Evolutionary conservation across 352 stramenopile genomes (phyloP), one percentile per base, ranked within the genome.

Genomic region (Pythium aphanidermatum): DNA sequence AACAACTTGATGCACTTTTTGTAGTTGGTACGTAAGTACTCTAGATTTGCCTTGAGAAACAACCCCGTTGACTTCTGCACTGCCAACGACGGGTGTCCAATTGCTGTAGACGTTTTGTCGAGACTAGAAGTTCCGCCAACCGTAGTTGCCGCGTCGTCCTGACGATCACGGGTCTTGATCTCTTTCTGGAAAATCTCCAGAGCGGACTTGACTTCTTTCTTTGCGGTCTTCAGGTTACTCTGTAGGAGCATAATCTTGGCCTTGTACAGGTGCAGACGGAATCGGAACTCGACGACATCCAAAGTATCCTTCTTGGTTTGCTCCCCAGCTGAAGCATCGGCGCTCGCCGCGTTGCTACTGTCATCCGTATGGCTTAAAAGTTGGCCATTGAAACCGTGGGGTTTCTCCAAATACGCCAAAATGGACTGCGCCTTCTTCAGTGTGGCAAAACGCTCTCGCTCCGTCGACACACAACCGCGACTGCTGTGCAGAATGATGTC

Each of bases 1-100:
- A 96, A 63, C 48, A 96, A 70, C 74, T 96, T 96, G 64, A 96
- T 90, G 51, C 80, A 93, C 68, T 96, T 96, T 65, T 94, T 95
- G 70, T 96, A 95, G 62, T 96, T 96, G 55, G 86, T 84, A 41
- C 90, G 79, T 68, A 97, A 78, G 82, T 96, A 96, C 73, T 96
- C 89, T 47, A 96, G 68, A 48, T 97, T 96, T 12, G 89, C 89
- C 66, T 96, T 96, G 23, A 97, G 65, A 64, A 95, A 97, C 46
- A 96, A 61, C 34, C 72, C 86, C 17, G 83, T 90, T 19, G 86
- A 82, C 59, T 96, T 96, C 48, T 95, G 81, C 36, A 95, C 70
- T n/a, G 66, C 64, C 5, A 87, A 51, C 32, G 78, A 73, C 30
- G 84, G 86, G 27, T 95, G 75, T 32, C 77, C 74, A 51, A 90